These are phyloP conservation scores for Cinnamomum micranthum DNA, from an alignment of 164 flowering plant species.

Conservation along the genomic window DNA sequence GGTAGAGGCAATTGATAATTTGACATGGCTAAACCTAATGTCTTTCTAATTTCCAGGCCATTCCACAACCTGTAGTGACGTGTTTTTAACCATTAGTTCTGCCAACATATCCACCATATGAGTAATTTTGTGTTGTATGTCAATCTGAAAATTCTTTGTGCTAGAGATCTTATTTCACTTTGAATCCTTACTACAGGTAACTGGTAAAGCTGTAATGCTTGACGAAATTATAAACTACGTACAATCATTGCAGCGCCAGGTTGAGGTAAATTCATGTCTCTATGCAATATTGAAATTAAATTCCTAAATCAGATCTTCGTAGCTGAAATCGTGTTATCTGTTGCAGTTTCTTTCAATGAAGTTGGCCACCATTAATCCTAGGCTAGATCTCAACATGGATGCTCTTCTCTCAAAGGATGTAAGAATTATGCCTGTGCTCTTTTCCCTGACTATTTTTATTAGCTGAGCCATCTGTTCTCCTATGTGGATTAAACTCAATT, in stretches of 20 bases:
- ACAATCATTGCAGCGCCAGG: conserved; percentile 92
- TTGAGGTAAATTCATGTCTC: conserved; percentile 57
- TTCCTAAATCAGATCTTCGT: background rate
- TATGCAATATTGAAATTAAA: background rate
- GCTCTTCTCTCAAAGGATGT: conserved; percentile 59
- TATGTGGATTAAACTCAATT: background rate
- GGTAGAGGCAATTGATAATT: no score
- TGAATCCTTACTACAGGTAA: conserved; percentile 45
- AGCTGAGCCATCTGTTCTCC: background rate
- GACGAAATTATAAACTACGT: conserved; percentile 96
- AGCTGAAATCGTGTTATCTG: background rate
- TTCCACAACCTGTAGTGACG: no score
- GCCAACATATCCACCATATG: no score
- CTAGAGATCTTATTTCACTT: background rate
- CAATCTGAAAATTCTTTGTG: background rate
- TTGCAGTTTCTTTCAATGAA: conserved; percentile 83
- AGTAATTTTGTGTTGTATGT: no score
- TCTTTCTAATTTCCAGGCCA: no score
- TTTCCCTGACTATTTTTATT: no score
- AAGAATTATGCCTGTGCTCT: conserved; percentile 4
- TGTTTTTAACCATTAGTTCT: no score
- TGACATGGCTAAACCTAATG: no score
- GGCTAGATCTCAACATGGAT: conserved; percentile 55
- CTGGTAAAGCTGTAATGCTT: conserved; percentile 97
- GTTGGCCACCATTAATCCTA: conserved; percentile 62